Base-by-base conservation (phyloP, 306 rosid species). In the Cucumis cinereus region DNA sequence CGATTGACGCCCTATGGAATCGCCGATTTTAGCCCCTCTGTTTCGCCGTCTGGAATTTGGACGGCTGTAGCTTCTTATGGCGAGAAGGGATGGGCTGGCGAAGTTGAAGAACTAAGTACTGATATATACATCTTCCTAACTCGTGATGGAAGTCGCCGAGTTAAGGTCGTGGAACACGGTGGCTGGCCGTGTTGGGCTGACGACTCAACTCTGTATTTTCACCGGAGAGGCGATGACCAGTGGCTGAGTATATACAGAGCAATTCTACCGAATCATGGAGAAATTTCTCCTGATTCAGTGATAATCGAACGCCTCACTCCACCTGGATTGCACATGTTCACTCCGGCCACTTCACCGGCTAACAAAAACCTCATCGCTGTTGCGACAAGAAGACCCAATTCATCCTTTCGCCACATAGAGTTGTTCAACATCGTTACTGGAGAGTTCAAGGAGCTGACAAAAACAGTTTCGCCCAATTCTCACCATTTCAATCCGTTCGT, bases 141-240 rank as follows among this genome's bases (percentile, higher is more conserved):
- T 75, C 82, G 82, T 5, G 98, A 93, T 20, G 97, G 97, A 17
- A 80, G 87, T 72, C 83, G 63, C 1, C 86, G 97, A 75, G 81
- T 86, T 20, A 93, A 88, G 82, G 83, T 86, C 1, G 90, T 87
- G 1, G 88, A 90, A 3, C 96, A 90, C 81, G 97, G 96, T n/a
- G 98, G 98, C 26, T 93, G 98, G 98, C 97, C 98, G 3, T 11
- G 83, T 15, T 93, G 97, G 97, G 81, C 78, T 1, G 95, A 91
- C 52, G 98, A 91, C 36, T 87, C 86, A 2, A 93, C 90, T 5
- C 41, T 93, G 38, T 94, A 86, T 83, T 88, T 94, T 57, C 97
- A 94, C 79, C 87, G 98, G 72, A 79, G 93, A 59, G 91, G 91
- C 0, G 68, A 76, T 4, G 97, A 93, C 50, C 77, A 83, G 81